These are phyloP conservation scores for Tetracladium maxilliforme DNA, from an alignment of 2,329 filamentous ascomycete species.

Conservation along the genomic window DNA sequence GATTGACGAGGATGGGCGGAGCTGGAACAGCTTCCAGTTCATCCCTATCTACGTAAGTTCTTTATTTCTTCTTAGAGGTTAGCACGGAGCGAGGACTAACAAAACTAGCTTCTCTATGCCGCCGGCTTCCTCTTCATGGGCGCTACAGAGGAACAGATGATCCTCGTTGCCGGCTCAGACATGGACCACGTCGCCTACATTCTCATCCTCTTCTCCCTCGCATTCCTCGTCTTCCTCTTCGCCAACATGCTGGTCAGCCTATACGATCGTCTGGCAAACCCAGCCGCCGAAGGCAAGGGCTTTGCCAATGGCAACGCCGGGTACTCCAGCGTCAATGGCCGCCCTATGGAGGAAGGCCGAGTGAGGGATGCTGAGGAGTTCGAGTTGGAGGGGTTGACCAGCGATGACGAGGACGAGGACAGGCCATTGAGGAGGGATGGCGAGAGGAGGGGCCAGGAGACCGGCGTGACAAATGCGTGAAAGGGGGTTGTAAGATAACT, in stretches of 20 bases:
- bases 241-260: constrained; percentile 73
- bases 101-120: constrained; percentile 63
- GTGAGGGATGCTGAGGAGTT: constrained; percentile 81
- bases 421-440: constrained; percentile 28
- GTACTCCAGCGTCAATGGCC: constrained; percentile 17
- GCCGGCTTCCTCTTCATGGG: constrained; percentile 96
- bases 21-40: constrained; percentile 61
- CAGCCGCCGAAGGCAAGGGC: too few species aligned
- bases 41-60: constrained; percentile 53
- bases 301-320: background rate
- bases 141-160: constrained; percentile 93
- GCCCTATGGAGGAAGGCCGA: constrained; percentile 32
- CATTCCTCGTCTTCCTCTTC: constrained; percentile 85
- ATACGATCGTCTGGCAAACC: constrained; percentile 50
- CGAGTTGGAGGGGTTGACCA: constrained; percentile 80
- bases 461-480: too few species aligned
- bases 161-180: constrained; percentile 53
- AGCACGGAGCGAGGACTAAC: too few species aligned
- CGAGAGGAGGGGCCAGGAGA: constrained; percentile 8
- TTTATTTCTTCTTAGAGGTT: background rate
- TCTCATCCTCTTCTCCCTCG: constrained; percentile 77
- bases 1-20: constrained; percentile 50
- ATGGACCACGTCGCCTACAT: constrained; percentile 89
- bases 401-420: constrained; percentile 63
- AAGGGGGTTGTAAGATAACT: too few species aligned